Base-by-base conservation (phyloP, 768 basidiomycete genomes). In the Trametes cinnabarina region DNA sequence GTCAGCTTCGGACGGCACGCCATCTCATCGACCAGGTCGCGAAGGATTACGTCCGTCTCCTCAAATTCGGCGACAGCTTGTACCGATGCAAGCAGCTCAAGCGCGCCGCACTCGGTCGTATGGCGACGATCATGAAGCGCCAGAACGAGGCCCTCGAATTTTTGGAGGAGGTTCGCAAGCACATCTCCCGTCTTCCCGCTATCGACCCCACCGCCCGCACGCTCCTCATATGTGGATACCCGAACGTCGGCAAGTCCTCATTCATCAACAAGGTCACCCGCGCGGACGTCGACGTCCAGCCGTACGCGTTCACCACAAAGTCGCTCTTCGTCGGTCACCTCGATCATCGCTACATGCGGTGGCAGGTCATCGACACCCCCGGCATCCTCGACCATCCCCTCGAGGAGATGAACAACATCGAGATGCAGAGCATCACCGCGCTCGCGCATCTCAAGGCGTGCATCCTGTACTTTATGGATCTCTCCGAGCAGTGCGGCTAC, bases 251-350 rank as follows among this genome's bases (percentile, higher is more conserved):
- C 55, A 99, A 99, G 77, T 97, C 94, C 14, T 96, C 94, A 22
- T 99, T 99, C 74, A 94, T 99, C 67, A 99, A 99, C 86, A 98
- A 98, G 75, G 93, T 99, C 69, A 98, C 97, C 20, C 88, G 97
- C 49, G 97, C 96, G 50, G 97, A 99, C 70, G 97, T 99, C 67
- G 97, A 99, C 71, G 97, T 99, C 28, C 96, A 99, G 73, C 96
- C 96, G 35, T 99, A 98, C 70, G 97, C 97, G 1, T 99, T 99
- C 79, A 99, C 97, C 44, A 99, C 97, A 28, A 98, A 98, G 74
- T 94, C 92, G 0, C 88, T 99, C 51, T 98, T 98, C 70, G 92
- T 99, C 67, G 97, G 97, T 1, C 97, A 99, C 75, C 81, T 98
- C 71, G 97, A 99, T 74, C 98, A 99, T 80, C 96, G 94, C 70